Conservation (phyloP, 208 protist species). For the Herpetomonas samuelpessoai region DNA sequence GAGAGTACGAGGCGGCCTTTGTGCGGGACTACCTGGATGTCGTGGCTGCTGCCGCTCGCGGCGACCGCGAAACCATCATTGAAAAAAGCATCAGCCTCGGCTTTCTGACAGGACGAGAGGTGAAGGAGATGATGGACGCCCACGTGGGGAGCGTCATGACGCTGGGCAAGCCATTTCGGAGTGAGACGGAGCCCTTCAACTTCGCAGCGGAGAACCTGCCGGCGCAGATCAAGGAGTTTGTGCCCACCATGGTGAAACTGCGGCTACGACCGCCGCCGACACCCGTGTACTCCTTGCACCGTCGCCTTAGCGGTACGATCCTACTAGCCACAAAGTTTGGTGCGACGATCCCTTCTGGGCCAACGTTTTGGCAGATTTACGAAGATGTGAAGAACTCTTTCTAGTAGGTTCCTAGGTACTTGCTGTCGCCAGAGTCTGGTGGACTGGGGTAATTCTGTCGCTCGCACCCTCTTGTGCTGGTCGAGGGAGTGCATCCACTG, state of each 20-base stretch:
- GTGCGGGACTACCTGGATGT: conserved; percentile 91
- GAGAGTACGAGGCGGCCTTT: conserved; percentile 82
- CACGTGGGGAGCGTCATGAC: conserved; percentile 87
- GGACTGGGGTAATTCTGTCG: neutral
- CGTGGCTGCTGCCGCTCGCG: conserved; percentile 81
- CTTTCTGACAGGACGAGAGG: conserved; percentile 96
- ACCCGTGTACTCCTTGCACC: conserved; percentile 95
- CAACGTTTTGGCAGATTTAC: conserved; percentile 76
- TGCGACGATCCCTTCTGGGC: conserved; percentile 67
- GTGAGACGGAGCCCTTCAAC: conserved; percentile 68
- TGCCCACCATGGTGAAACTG: conserved; percentile 93
- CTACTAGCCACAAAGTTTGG: conserved; percentile 90
- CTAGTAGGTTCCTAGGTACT: no score
- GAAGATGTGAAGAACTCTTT: conserved; percentile 11
- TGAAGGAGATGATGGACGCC: conserved; percentile 88
- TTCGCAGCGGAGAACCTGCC: conserved; percentile 88
- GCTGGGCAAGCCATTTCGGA: conserved; percentile 89
- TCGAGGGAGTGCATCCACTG: no score
- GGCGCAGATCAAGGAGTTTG: conserved; percentile 65
- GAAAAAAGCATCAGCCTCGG: conserved; percentile 88
- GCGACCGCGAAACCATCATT: conserved; percentile 76
- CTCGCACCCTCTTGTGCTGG: no score
- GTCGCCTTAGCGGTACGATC: conserved; percentile 94
- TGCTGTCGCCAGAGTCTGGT: no score
- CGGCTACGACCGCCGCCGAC: conserved; percentile 84